Evolutionary conservation across 176 grass and related monocot genomes (phyloP).

Genomic region (Elaeis guineensis): DNA sequence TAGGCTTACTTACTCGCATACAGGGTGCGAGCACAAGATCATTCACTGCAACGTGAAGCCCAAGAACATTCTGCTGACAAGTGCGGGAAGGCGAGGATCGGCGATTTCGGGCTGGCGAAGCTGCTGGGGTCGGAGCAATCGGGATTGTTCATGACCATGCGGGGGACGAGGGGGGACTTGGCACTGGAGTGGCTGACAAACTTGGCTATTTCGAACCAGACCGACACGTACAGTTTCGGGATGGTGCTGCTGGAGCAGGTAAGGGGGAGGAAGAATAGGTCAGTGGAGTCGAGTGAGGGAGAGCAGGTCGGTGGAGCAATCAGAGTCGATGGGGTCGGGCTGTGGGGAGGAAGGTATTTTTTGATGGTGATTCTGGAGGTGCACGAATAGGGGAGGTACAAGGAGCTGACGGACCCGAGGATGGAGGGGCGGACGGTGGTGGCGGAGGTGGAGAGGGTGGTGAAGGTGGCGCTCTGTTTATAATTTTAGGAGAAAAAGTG

Average conservation of each 20-base stretch:
- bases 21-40: constrained; percentile 74
- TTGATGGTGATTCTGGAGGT: constrained; percentile 58
- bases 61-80: constrained; percentile 85
- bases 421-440: constrained; percentile 41
- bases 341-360: constrained; percentile 49
- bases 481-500: no score
- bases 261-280: constrained; percentile 71
- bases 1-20: constrained; percentile 68
- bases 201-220: constrained; percentile 58
- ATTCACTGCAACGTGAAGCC: constrained; percentile 94
- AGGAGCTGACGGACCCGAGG: constrained; percentile 56
- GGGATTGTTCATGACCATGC: constrained; percentile 81
- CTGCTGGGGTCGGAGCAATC: constrained; percentile 67
- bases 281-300: neutral
- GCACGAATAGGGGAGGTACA: constrained; percentile 56
- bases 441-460: constrained; percentile 35
- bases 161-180: constrained; percentile 85
- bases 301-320: constrained; percentile 17
- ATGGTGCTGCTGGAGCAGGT: constrained; percentile 91
- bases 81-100: constrained; percentile 61
- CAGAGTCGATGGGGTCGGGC: neutral
- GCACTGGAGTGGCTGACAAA: constrained; percentile 92
- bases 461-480: constrained; percentile 60
- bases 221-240: constrained; percentile 89
- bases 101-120: constrained; percentile 76